Evolutionary conservation across 345 rosid genomes (phyloP), one percentile per base, ranked within the genome.

Genomic region (Cardamine chenopodiifolia): DNA sequence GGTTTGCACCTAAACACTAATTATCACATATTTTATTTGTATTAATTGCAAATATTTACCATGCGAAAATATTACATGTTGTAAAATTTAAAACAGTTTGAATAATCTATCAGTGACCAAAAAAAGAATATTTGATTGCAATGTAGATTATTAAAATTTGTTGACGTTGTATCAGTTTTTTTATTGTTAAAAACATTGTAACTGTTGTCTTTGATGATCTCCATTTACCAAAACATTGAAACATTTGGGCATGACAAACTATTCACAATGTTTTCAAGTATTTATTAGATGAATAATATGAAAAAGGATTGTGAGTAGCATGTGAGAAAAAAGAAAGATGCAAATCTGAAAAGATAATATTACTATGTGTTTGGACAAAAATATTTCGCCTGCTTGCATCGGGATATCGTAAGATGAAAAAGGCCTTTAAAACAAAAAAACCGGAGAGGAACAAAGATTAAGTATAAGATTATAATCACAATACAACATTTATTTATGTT

Each of bases 1-100:
- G 29, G 10, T 45, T 64, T 68, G 39, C 14, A 68, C 39, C 37
- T 68, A 12, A 17, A 54, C 52, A 68, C 7, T 54, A 19, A 20
- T 2, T 39, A 3, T 19, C 18, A 37, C 37, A 53, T 11, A 37
- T 53, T 37, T 20, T 54, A 39, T 13, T 37, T 35, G 23, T 23
- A 40, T 67, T 34, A 20, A 23, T 10, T 50, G 34, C 6, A 31
- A 19, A 65, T 65, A 11, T 49, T 25, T 20, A 40, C 57, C 45
- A 56, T 34, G 47, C 32, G 32, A 50, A 14, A 15, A 7, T 20
- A 66, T 66, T 48, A 19, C 57, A 31, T 35, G 19, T 19, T 10
- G n/a, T 32, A 9, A 13, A n/a, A 8, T 3, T 0, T 49, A 20
- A 32, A 32, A 23, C 25, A 66, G 13, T 20, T 49, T 32, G 2